Conservation (phyloP, 495 filamentous ascomycete genomes). For the Venustampulla echinocandica region DNA sequence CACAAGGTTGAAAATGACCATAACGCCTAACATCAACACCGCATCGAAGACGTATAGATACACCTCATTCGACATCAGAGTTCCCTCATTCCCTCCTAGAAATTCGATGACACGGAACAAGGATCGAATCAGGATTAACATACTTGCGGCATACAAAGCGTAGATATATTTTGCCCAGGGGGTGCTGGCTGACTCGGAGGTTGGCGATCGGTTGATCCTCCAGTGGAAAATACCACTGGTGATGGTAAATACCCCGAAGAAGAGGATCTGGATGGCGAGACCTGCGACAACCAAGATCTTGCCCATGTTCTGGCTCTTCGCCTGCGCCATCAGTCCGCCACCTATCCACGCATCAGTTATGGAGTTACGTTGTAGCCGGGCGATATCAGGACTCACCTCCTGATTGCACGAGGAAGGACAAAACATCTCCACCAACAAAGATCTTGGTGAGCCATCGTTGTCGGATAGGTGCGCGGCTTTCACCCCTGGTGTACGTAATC, state of each 20-base stretch:
- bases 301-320: constrained; percentile 24
- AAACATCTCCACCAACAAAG: constrained; percentile 37
- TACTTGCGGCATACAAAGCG: constrained; percentile 41
- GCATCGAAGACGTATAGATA: constrained; percentile 57
- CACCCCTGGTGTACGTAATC: constrained; percentile 33
- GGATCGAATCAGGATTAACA: constrained; percentile 49
- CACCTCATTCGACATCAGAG: constrained; percentile 41
- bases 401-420: constrained; percentile 32
- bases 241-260: constrained; percentile 39
- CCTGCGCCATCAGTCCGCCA: constrained; percentile 29
- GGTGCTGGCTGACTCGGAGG: constrained; percentile 3
- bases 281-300: constrained; percentile 36
- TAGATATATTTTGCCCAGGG: constrained; percentile 40
- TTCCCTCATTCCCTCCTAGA: constrained; percentile 40
- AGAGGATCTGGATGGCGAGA: constrained; percentile 37
- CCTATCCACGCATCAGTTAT: constrained; percentile 20
- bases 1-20: constrained; percentile 38
- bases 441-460: constrained; percentile 30
- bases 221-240: constrained; percentile 29
- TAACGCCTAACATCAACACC: constrained; percentile 44
- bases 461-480: constrained; percentile 27
- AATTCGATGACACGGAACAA: constrained; percentile 58
- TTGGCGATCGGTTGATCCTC: constrained; percentile 11
- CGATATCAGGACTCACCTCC: not conserved
- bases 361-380: not conserved